These are phyloP conservation scores for Pythium oligandrum DNA, from an alignment of 352 stramenopile genomes.

Conservation along the genomic window DNA sequence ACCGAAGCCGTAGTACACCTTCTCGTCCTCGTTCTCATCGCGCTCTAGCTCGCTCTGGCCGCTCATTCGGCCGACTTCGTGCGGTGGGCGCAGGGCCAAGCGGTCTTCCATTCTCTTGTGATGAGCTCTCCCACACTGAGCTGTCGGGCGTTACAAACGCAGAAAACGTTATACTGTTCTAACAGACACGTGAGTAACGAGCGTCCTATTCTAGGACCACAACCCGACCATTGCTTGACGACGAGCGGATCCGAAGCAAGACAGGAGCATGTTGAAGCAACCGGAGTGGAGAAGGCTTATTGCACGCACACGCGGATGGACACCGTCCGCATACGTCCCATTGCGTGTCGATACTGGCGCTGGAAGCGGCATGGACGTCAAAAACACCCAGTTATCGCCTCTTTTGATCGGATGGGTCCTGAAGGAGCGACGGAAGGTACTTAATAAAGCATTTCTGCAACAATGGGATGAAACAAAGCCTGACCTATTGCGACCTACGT, in stretches of 20 bases:
- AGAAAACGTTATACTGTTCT: no score
- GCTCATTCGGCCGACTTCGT: conserved; percentile 5
- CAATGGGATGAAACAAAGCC: not conserved
- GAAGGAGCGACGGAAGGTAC: conserved; percentile 21
- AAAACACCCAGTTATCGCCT: not conserved
- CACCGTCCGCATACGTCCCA: conserved; percentile 34
- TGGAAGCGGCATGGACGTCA: conserved; percentile 15
- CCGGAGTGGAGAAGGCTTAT: conserved; percentile 25
- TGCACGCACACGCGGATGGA: conserved; percentile 38
- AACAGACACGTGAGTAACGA: no score
- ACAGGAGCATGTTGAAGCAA: not conserved
- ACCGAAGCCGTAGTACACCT: conserved; percentile 87
- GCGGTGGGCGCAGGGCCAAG: conserved; percentile 18
- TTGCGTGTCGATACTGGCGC: conserved; percentile 32
- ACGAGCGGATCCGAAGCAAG: not conserved
- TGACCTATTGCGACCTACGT: not conserved
- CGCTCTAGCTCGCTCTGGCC: conserved; percentile 16
- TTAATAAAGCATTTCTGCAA: not conserved
- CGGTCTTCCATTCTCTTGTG: conserved; percentile 35
- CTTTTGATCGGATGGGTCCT: conserved; percentile 18
- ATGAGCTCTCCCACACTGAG: not conserved
- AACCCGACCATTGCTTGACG: no score
- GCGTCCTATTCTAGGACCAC: no score
- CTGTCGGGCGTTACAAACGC: no score
- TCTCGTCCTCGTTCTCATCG: conserved; percentile 70